Percentiles rank a stretch among this genome's conserved stretches.
These are phyloP conservation scores for Rhizomucor pusillus DNA, from an alignment of 371 early-diverging fungal genomes.

Conservation along the genomic window DNA sequence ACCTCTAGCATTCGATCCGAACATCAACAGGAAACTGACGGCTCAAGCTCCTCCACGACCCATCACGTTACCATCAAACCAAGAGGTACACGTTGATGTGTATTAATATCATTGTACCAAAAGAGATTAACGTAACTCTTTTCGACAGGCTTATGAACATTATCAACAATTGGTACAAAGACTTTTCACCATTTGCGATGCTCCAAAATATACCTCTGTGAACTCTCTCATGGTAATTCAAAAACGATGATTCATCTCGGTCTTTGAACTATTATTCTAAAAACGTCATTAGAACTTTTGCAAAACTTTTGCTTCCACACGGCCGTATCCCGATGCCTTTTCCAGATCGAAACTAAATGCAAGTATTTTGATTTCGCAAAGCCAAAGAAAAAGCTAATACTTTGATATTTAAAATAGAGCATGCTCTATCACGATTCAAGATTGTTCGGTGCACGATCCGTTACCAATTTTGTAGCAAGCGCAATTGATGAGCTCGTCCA, in stretches of 20 bases:
- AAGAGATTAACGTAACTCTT: neutral
- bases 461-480: conserved; percentile 15
- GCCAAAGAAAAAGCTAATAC: neutral
- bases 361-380: conserved; percentile 4
- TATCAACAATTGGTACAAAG: conserved; percentile 21
- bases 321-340: conserved; percentile 55
- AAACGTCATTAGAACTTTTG: conserved; percentile 35
- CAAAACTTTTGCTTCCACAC: conserved; percentile 36
- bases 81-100: conserved; percentile 30
- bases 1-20: conserved; percentile 58
- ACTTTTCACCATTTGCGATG: conserved; percentile 27
- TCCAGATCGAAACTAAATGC: conserved; percentile 52
- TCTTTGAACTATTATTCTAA: neutral
- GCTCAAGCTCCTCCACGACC: conserved; percentile 74
- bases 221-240: conserved; percentile 35
- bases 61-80: conserved; percentile 45
- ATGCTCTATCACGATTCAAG: conserved; percentile 28
- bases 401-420: conserved; percentile 11
- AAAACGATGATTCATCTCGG: neutral
- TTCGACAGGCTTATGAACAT: conserved; percentile 18
- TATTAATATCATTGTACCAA: neutral
- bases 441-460: conserved; percentile 30
- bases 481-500: conserved; percentile 29
- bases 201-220: conserved; percentile 30
- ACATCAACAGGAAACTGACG: conserved; percentile 65